phyloP scores from a whole-genome alignment of 768 basidiomycete genomes.

The Boletus edulis region DNA sequence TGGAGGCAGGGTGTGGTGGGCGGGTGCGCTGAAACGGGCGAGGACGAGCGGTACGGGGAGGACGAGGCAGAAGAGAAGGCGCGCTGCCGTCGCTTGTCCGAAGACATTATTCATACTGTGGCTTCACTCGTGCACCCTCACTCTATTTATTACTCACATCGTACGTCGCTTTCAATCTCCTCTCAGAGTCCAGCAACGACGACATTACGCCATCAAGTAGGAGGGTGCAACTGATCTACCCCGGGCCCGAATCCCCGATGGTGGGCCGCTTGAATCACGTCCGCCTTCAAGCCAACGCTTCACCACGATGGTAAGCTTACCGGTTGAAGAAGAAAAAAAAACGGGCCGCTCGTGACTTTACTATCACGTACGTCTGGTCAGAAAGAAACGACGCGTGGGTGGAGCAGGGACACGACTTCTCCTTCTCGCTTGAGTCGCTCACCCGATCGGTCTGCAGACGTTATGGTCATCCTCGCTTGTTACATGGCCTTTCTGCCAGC shows the following conservation, averaged over 20 bases:
- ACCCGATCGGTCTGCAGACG: background rate
- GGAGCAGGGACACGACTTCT: background rate
- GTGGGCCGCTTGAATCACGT: background rate
- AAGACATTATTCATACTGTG: too few relatives aligned
- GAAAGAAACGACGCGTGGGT: background rate
- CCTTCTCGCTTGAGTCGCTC: background rate
- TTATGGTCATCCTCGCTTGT: background rate
- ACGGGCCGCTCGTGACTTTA: background rate
- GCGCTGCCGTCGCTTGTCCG: too few relatives aligned
- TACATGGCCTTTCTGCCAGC: background rate
- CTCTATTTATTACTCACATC: too few relatives aligned
- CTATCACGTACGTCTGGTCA: background rate
- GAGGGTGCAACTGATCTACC: background rate
- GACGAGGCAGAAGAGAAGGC: too few relatives aligned
- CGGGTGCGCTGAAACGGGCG: too few relatives aligned
- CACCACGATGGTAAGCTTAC: background rate
- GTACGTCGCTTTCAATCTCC: too few relatives aligned
- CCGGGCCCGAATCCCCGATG: background rate
- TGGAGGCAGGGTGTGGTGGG: too few relatives aligned
- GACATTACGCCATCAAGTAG: constrained; percentile 1
- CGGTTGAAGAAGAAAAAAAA: background rate
- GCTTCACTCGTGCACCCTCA: too few relatives aligned
- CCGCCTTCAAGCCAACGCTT: background rate
- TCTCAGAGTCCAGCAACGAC: too few relatives aligned
- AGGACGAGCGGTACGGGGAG: too few relatives aligned